Percentiles rank a stretch among this genome's conserved stretches.
phyloP scores from a whole-genome alignment of 2,329 filamentous ascomycete species.

The Talaromyces sp. region DNA sequence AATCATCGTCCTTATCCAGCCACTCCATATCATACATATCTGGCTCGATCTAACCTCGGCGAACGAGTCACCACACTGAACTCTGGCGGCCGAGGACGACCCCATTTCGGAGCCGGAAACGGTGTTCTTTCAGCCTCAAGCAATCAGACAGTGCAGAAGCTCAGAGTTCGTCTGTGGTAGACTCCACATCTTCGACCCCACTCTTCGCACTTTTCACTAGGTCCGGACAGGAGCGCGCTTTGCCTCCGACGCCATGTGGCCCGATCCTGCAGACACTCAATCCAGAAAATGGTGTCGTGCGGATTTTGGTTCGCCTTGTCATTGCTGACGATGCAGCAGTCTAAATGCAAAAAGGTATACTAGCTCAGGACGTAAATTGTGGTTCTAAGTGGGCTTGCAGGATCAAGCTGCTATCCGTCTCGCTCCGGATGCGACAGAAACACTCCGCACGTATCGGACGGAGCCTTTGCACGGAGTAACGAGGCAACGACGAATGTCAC shows the following conservation, averaged over 20 bases:
- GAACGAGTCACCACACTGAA: no score
- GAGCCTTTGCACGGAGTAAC: no score
- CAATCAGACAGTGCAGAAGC: neutral
- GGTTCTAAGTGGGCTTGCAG: neutral
- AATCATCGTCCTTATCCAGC: no score
- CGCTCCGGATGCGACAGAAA: no score
- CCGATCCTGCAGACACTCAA: constrained; percentile 3
- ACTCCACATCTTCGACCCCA: constrained; percentile 2
- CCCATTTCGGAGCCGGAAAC: no score
- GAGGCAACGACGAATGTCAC: no score
- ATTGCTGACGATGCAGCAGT: neutral
- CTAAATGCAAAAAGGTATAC: neutral
- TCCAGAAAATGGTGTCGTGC: constrained; percentile 7
- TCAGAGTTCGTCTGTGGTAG: neutral
- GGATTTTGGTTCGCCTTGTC: neutral
- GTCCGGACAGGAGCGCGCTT: neutral
- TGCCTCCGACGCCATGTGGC: constrained; percentile 1
- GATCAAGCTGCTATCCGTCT: no score
- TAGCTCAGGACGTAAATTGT: neutral
- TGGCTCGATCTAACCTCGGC: no score
- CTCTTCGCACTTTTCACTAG: neutral
- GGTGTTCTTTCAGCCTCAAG: neutral
- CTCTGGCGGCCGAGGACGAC: no score
- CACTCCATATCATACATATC: no score
- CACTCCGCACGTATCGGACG: no score